These are phyloP conservation scores for Calocybe indica DNA, from an alignment of 768 basidiomycete genomes.

Conservation along the genomic window DNA sequence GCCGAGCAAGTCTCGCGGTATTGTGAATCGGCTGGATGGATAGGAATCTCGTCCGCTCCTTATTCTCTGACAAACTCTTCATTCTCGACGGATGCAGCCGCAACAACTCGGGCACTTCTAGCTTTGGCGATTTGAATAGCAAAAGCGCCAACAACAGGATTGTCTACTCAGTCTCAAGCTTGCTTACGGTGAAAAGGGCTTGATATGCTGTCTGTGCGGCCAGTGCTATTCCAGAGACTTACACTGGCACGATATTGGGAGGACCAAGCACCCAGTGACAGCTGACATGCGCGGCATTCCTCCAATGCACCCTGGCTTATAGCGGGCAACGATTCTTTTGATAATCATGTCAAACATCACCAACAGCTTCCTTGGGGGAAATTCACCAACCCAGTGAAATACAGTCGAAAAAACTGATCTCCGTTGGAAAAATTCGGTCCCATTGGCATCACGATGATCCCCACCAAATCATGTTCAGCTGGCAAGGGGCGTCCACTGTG, in stretches of 20 bases:
- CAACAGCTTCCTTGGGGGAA: background rate
- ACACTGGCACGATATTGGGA: constrained; percentile 37
- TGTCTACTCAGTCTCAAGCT: constrained; percentile 51
- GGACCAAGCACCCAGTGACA: constrained; percentile 38
- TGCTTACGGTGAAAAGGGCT: constrained; percentile 39
- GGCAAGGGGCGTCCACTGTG: constrained; percentile 42
- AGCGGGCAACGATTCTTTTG: constrained; percentile 19
- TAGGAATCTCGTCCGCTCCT: constrained; percentile 63
- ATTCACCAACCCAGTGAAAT: constrained; percentile 29
- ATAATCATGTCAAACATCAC: background rate
- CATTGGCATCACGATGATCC: constrained; percentile 52
- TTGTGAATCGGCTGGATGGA: background rate
- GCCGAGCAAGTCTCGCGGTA: background rate
- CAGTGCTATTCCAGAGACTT: constrained; percentile 60
- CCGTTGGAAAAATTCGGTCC: constrained; percentile 47
- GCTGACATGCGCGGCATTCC: constrained; percentile 50
- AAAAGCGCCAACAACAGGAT: constrained; percentile 58
- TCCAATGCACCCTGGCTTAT: constrained; percentile 51
- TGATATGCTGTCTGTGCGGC: constrained; percentile 55
- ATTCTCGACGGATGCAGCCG: constrained; percentile 56
- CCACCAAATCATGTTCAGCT: constrained; percentile 60
- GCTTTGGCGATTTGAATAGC: constrained; percentile 73
- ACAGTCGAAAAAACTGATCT: constrained; percentile 60
- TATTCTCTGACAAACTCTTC: constrained; percentile 47
- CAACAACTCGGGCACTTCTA: constrained; percentile 50